phyloP scores from a whole-genome alignment of 2,329 filamentous ascomycete genomes.

The Dactylellina cionopaga region DNA sequence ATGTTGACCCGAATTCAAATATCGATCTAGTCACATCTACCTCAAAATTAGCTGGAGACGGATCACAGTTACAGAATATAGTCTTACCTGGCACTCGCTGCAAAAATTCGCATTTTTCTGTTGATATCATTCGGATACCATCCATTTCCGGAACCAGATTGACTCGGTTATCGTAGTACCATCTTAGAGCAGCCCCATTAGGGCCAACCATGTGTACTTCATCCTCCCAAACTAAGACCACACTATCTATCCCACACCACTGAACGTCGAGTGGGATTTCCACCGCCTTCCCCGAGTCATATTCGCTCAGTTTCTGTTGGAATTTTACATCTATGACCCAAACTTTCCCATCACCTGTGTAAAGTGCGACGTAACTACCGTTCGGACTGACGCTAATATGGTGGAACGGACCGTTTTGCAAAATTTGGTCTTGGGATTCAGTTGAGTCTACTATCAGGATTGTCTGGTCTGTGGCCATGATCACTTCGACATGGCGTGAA shows the following conservation, averaged over 20 bases:
- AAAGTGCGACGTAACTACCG: conserved; percentile 86
- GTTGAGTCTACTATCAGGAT: conserved; percentile 86
- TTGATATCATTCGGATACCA: conserved; percentile 88
- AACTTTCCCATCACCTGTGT: conserved; percentile 82
- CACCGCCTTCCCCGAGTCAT: conserved; percentile 77
- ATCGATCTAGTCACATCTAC: conserved; percentile 82
- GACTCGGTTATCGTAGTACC: conserved; percentile 90
- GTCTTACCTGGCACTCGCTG: conserved; percentile 79
- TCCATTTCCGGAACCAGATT: conserved; percentile 89
- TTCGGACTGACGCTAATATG: conserved; percentile 92
- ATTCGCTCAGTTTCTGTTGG: conserved; percentile 88
- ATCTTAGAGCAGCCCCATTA: conserved; percentile 77
- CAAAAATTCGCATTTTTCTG: conserved; percentile 96
- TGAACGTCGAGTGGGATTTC: conserved; percentile 88
- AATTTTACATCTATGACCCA: conserved; percentile 97
- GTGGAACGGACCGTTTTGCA: conserved; percentile 91
- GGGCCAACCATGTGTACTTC: conserved; percentile 94
- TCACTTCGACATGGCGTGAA: conserved; percentile 89
- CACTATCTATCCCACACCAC: conserved; percentile 96
- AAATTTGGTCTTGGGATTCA: conserved; percentile 88
- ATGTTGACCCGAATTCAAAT: conserved; percentile 86
- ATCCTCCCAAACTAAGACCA: conserved; percentile 95
- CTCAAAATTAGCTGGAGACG: conserved; percentile 9
- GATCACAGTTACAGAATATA: conserved; percentile 16
- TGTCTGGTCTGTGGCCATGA: conserved; percentile 84